Evolutionary conservation across 768 basidiomycete species (phyloP).

Genomic region (Tricholoma sp.): DNA sequence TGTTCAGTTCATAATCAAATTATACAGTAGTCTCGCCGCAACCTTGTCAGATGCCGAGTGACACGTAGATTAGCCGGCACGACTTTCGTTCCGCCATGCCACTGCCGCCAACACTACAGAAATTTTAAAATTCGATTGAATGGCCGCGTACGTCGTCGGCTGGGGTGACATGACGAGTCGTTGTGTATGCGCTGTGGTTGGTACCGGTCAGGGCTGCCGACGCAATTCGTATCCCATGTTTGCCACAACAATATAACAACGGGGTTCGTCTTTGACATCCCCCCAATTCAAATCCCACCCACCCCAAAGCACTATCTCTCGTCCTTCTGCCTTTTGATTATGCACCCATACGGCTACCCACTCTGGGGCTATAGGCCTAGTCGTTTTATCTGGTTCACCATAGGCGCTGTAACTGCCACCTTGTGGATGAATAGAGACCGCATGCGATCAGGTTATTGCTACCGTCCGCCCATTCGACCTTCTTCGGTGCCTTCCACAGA

Average conservation of each 20-base stretch:
- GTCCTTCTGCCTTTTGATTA: neutral
- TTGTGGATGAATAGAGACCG: slow-evolving; percentile 26
- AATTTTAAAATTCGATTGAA: neutral
- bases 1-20: neutral
- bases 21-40: neutral
- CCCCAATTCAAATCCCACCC: neutral
- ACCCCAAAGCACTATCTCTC: too few relatives aligned
- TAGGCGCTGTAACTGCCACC: slow-evolving; percentile 49
- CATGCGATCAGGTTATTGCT: slow-evolving; percentile 26
- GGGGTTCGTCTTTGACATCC: neutral
- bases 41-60: too few relatives aligned
- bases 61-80: neutral
- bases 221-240: slow-evolving; percentile 5
- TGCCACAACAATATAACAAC: neutral
- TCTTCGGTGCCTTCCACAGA: slow-evolving; percentile 9
- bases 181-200: too few relatives aligned
- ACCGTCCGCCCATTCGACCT: slow-evolving; percentile 18
- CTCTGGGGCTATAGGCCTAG: slow-evolving; percentile 31
- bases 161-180: neutral
- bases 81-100: neutral
- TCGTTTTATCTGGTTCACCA: slow-evolving; percentile 62
- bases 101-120: too few relatives aligned
- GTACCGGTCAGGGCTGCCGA: too few relatives aligned
- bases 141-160: neutral
- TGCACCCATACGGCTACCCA: slow-evolving; percentile 10